phyloP scores from a whole-genome alignment of 1,284 basidiomycete genomes.

The Cryptococcus amylolentus region DNA sequence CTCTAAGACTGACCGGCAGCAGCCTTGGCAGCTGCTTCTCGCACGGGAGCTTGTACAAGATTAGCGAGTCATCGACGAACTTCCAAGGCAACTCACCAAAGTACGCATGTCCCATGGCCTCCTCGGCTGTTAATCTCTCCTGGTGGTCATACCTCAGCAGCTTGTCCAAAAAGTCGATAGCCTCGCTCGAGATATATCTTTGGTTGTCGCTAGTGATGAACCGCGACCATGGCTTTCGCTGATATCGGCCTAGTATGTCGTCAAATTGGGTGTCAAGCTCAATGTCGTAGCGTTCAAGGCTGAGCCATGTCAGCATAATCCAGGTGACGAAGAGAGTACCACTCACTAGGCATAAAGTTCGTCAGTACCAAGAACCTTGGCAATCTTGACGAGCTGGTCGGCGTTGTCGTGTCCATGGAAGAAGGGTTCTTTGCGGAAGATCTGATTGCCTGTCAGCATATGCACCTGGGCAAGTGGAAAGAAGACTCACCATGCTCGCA shows the following conservation, averaged over 20 bases:
- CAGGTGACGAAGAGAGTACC: background rate
- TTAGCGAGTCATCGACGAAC: background rate
- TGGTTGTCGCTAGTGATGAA: slow-evolving; percentile 94
- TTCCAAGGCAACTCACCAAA: slow-evolving; percentile 61
- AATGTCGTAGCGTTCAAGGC: slow-evolving; percentile 88
- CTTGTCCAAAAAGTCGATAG: slow-evolving; percentile 95
- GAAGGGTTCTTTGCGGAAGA: slow-evolving; percentile 99
- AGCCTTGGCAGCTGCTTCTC: slow-evolving; percentile 21
- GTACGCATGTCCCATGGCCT: slow-evolving; percentile 84
- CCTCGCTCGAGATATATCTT: slow-evolving; percentile 94
- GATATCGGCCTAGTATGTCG: slow-evolving; percentile 84
- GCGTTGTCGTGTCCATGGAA: slow-evolving; percentile 99
- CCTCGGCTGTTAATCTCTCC: slow-evolving; percentile 88
- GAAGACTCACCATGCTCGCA: slow-evolving; percentile 80
- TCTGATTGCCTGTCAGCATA: slow-evolving; percentile 55
- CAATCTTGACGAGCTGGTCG: slow-evolving; percentile 97
- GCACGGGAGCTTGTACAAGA: slow-evolving; percentile 20
- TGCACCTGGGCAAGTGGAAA: background rate
- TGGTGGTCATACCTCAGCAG: slow-evolving; percentile 92
- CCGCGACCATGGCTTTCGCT: slow-evolving; percentile 87
- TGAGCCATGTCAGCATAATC: slow-evolving; percentile 3
- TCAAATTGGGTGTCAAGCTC: slow-evolving; percentile 86
- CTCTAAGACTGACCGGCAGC: background rate
- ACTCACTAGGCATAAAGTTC: slow-evolving; percentile 69
- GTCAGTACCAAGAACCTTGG: slow-evolving; percentile 95